Conservation (phyloP, 352 stramenopile species). For the Globisporangium ultimum region DNA sequence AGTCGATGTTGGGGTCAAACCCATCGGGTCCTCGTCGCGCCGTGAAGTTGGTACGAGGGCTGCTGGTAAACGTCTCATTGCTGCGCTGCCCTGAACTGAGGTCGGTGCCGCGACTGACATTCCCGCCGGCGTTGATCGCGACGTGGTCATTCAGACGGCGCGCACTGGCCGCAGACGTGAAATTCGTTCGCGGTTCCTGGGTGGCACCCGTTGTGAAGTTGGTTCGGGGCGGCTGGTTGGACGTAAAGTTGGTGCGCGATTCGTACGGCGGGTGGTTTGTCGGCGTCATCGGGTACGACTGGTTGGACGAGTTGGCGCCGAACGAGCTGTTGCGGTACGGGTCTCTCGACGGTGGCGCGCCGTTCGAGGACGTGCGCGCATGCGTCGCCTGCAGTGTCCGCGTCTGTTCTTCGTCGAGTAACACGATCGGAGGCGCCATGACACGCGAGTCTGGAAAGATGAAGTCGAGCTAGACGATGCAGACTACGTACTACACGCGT, state of each 20-base stretch:
- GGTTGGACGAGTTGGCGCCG: not conserved
- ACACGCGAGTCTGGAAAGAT: not conserved
- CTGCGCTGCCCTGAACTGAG: constrained; percentile 9
- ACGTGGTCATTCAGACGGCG: constrained; percentile 5
- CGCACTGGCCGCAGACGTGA: not conserved
- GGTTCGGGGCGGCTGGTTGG: constrained; percentile 18
- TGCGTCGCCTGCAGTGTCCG: constrained; percentile 23
- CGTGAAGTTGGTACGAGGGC: constrained; percentile 47
- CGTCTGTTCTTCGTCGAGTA: constrained; percentile 63
- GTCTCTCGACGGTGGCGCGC: not conserved
- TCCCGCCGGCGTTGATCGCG: not conserved
- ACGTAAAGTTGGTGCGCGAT: constrained; percentile 25
- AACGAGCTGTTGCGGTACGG: constrained; percentile 9
- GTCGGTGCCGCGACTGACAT: not conserved
- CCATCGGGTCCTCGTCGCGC: constrained; percentile 14
- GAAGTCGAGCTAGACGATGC: not conserved
- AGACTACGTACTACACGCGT: no score
- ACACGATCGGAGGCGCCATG: constrained; percentile 21
- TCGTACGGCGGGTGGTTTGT: constrained; percentile 14
- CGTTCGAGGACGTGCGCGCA: constrained; percentile 12
- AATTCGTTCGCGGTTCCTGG: constrained; percentile 8
- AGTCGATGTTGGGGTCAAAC: constrained; percentile 8
- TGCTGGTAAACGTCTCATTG: constrained; percentile 17
- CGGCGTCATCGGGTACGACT: constrained; percentile 24
- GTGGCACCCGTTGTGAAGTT: constrained; percentile 24